Base-by-base conservation (phyloP, 331 rosid genomes). In the Malus hybrid region DNA sequence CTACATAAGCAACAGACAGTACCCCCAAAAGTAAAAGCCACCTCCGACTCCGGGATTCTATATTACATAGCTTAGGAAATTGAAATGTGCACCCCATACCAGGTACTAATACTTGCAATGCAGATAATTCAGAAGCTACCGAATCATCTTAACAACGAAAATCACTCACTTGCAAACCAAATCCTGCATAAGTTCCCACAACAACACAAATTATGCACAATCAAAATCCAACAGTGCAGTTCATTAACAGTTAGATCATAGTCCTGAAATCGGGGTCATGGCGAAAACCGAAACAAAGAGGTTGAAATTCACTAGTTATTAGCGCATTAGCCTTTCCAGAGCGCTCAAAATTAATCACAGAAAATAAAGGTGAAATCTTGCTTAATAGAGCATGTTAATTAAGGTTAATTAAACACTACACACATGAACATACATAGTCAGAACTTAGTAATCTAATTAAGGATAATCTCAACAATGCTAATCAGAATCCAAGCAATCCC, bases 21-120 rank as follows among this genome's bases (percentile, higher is more conserved):
- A 86, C 75, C 67, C 83, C 90, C 70, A 87, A 80, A 83, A 86
- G 68, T 66, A 85, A 80, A 62, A 94, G 48, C 88, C 89, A 89
- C 78, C 90, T 88, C 32, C 72, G 83, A 16, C 90, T 88, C 36
- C 77, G 82, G 42, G 83, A 80, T 75, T 83, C 83, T 69, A 70
- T 77, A 13, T 75, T 78, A 24, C 87, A 74, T 53, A 86, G 83
- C 83, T 82, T 82, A 66, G 19, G 73, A 82, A 78, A 76, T 39
- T 48, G 88, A 64, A 82, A 78, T 32, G 68, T 36, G 80, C 24
- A 66, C 79, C 66, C 82, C 90, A 84, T 79, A 36, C 30, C 61
- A 64, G 67, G 36, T 33, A 32, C 44, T 62, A 62, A 24, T 20
- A 20, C 76, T 80, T 52, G 58, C 53, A 66, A 30, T 62, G 34